phyloP scores from a whole-genome alignment of 1,284 basidiomycete species.

The Acaromyces ingoldii region DNA sequence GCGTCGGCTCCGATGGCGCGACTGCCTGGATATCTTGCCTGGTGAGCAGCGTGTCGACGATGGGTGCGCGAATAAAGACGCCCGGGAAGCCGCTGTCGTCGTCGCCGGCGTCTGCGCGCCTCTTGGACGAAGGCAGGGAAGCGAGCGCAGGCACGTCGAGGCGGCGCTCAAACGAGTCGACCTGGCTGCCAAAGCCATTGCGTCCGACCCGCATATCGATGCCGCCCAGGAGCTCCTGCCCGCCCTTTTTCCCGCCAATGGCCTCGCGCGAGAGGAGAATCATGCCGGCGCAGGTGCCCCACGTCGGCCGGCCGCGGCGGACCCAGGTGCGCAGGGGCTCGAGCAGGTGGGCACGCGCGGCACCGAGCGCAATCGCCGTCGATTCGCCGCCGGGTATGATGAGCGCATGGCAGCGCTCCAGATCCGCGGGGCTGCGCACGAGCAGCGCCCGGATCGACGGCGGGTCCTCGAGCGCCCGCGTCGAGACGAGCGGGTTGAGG shows the following conservation, averaged over 20 bases:
- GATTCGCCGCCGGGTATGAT: conserved; percentile 89
- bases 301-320: conserved; percentile 64
- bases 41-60: conserved; percentile 51
- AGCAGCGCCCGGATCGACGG: conserved; percentile 53
- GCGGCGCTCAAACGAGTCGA: conserved; percentile 82
- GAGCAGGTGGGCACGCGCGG: conserved; percentile 70
- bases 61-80: conserved; percentile 92
- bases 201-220: conserved; percentile 74
- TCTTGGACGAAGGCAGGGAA: too few species aligned
- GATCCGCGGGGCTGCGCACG: conserved; percentile 72
- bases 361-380: conserved; percentile 84
- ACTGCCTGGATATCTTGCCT: conserved; percentile 10
- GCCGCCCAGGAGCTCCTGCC: conserved; percentile 79
- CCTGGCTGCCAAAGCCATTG: conserved; percentile 65
- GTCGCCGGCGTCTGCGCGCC: too few species aligned
- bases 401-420: conserved; percentile 71
- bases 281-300: conserved; percentile 96
- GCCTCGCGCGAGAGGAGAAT: conserved; percentile 67
- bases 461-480: neutral
- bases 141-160: conserved; percentile 66
- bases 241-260: conserved; percentile 72
- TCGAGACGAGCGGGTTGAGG: conserved; percentile 19
- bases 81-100: conserved; percentile 67
- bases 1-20: conserved; percentile 2
- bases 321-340: conserved; percentile 71